phyloP scores from a whole-genome alignment of 2,329 filamentous ascomycete genomes.

The Septoria linicola region DNA sequence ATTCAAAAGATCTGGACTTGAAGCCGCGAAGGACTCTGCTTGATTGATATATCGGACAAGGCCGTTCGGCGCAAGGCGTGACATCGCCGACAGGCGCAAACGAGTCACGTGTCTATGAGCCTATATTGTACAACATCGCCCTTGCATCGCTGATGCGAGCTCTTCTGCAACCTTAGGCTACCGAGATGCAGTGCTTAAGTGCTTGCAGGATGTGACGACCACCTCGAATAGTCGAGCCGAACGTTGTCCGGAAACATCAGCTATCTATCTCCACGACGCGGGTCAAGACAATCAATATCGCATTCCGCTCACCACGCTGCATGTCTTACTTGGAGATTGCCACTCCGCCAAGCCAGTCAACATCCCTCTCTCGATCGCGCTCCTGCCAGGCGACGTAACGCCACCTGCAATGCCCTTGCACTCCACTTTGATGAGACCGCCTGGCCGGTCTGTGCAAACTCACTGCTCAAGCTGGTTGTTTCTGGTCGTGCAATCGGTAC shows the following conservation, averaged over 20 bases:
- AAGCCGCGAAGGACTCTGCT: too few species aligned
- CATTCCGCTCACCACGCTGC: conserved; percentile 30
- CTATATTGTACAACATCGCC: conserved; percentile 10
- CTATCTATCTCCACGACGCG: conserved; percentile 17
- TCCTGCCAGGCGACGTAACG: conserved; percentile 26
- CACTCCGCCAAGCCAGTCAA: conserved; percentile 28
- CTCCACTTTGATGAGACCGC: conserved; percentile 30
- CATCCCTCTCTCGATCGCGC: conserved; percentile 31
- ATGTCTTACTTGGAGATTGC: conserved; percentile 33
- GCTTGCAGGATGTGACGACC: conserved; percentile 19
- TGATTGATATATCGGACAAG: too few species aligned
- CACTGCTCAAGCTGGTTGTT: conserved; percentile 17
- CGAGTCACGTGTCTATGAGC: not conserved
- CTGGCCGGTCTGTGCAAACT: conserved; percentile 24
- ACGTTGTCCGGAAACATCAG: conserved; percentile 13
- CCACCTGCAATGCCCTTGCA: conserved; percentile 34
- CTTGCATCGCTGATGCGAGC: conserved; percentile 29
- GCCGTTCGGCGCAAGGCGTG: too few species aligned
- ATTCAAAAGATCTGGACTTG: too few species aligned
- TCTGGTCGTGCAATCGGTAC: conserved; percentile 31
- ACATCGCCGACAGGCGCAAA: too few species aligned
- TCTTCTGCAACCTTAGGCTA: conserved; percentile 25
- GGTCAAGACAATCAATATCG: conserved; percentile 26
- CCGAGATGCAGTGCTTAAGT: conserved; percentile 22
- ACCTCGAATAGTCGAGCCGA: conserved; percentile 16